These are phyloP conservation scores for Aspergillus ellipticus DNA, from an alignment of 495 filamentous ascomycete species.

Conservation along the genomic window DNA sequence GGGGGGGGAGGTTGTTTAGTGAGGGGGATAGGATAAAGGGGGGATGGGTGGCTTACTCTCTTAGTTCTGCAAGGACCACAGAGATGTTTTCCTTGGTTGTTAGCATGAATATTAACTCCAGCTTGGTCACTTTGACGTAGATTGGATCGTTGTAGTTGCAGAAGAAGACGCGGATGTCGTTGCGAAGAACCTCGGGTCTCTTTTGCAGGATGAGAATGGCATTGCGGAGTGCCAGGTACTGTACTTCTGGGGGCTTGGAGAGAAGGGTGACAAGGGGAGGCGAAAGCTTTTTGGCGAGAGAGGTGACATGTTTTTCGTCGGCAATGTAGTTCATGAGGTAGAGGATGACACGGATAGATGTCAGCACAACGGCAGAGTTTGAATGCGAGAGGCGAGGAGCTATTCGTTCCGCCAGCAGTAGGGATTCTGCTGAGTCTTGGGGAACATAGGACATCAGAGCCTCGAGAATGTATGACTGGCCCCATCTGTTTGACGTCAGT, in stretches of 20 bases:
- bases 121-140: conserved; percentile 98
- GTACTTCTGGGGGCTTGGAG: conserved; percentile 94
- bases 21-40: conserved; percentile 1
- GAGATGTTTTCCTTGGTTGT: conserved; percentile 95
- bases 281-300: conserved; percentile 87
- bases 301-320: conserved; percentile 85
- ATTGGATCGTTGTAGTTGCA: conserved; percentile 99
- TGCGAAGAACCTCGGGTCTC: conserved; percentile 87
- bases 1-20: conserved; percentile 1
- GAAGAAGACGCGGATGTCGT: conserved; percentile 98
- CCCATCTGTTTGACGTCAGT: conserved; percentile 69
- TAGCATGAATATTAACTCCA: conserved; percentile 98
- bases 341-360: conserved; percentile 90
- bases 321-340: conserved; percentile 99
- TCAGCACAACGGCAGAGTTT: conserved; percentile 94
- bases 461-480: conserved; percentile 97
- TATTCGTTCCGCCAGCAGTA: conserved; percentile 88
- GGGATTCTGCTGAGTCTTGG: conserved; percentile 81
- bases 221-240: conserved; percentile 93
- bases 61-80: conserved; percentile 88
- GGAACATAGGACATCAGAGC: conserved; percentile 98
- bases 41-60: conserved; percentile 60
- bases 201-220: conserved; percentile 91
- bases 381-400: conserved; percentile 90
- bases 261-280: conserved; percentile 93